phyloP scores from a whole-genome alignment of 352 stramenopile species.

The Blastocystis sp. region DNA sequence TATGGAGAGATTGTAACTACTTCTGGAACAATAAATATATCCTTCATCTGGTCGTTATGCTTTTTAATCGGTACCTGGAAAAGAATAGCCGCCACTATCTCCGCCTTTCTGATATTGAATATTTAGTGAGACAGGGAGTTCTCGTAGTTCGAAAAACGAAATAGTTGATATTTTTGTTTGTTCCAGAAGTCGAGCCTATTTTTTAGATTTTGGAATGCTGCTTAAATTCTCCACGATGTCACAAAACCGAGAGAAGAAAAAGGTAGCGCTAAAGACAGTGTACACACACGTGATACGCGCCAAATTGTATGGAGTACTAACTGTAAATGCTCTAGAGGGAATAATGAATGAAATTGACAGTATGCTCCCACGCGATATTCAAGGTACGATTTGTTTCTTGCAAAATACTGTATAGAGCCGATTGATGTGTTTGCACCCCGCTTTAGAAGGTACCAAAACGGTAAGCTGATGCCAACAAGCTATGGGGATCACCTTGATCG shows the following conservation, averaged over 20 bases:
- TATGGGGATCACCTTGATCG: slow-evolving; percentile 58
- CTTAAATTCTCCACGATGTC: not conserved
- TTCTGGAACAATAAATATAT: slow-evolving; percentile 43
- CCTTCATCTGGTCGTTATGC: not conserved
- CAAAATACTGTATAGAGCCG: not conserved
- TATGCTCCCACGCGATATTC: slow-evolving; percentile 19
- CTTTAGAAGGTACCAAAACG: slow-evolving; percentile 50
- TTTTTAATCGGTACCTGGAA: not conserved
- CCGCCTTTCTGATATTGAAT: slow-evolving; percentile 23
- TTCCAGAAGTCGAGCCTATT: not conserved
- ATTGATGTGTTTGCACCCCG: slow-evolving; percentile 40
- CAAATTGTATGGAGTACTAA: slow-evolving; percentile 56
- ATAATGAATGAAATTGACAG: slow-evolving; percentile 54
- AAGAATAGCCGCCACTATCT: slow-evolving; percentile 53
- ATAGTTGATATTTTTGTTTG: not conserved
- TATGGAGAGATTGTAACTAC: slow-evolving; percentile 29
- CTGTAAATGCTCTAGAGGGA: slow-evolving; percentile 57
- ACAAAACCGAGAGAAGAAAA: slow-evolving; percentile 48
- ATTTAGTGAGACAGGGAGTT: slow-evolving; percentile 1
- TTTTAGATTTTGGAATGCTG: not conserved
- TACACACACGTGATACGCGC: slow-evolving; percentile 28
- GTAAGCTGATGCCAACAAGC: slow-evolving; percentile 35
- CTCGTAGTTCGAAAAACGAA: slow-evolving; percentile 17
- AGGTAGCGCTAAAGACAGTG: slow-evolving; percentile 49
- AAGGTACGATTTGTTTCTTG: not conserved